Conservation (phyloP, 1,139 yeast genomes). For the Candida albicans region DNA sequence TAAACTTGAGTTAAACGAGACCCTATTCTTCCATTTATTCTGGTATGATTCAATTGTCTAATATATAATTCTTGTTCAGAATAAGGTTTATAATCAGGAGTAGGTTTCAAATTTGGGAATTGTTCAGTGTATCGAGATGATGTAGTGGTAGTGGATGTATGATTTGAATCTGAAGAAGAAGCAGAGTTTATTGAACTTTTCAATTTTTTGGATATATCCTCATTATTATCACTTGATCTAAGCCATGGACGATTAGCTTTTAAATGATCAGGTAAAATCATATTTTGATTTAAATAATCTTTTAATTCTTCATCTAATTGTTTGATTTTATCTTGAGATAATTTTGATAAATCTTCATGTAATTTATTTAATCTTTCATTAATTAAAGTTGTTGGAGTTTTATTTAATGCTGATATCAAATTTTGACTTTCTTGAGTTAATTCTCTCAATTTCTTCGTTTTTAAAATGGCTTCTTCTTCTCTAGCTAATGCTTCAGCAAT, state of each 20-base stretch:
- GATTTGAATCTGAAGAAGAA: not conserved
- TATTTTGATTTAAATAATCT: conserved; percentile 36
- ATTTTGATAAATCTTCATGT: conserved; percentile 28
- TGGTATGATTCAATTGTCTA: conserved; percentile 60
- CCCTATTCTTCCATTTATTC: conserved; percentile 57
- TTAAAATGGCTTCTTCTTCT: conserved; percentile 43
- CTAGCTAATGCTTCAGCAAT: conserved; percentile 46
- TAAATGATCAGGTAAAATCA: conserved; percentile 36
- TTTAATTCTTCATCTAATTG: conserved; percentile 46
- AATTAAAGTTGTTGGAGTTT: conserved; percentile 34
- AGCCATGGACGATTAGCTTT: conserved; percentile 40
- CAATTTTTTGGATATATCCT: conserved; percentile 7
- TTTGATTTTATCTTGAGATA: conserved; percentile 36
- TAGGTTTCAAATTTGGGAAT: conserved; percentile 43
- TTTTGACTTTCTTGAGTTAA: conserved; percentile 30
- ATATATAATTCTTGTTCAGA: conserved; percentile 74
- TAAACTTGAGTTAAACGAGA: conserved; percentile 64
- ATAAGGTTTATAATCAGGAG: conserved; percentile 52
- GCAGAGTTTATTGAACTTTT: conserved; percentile 16
- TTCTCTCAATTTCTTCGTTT: conserved; percentile 38
- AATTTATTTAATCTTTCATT: conserved; percentile 31
- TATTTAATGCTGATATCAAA: conserved; percentile 35
- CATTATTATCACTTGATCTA: conserved; percentile 2
- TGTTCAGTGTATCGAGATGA: conserved; percentile 27
- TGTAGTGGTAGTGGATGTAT: conserved; percentile 14